Evolutionary conservation across 2,329 filamentous ascomycete species (phyloP).

Genomic region (Pseudocercospora eumusae): DNA sequence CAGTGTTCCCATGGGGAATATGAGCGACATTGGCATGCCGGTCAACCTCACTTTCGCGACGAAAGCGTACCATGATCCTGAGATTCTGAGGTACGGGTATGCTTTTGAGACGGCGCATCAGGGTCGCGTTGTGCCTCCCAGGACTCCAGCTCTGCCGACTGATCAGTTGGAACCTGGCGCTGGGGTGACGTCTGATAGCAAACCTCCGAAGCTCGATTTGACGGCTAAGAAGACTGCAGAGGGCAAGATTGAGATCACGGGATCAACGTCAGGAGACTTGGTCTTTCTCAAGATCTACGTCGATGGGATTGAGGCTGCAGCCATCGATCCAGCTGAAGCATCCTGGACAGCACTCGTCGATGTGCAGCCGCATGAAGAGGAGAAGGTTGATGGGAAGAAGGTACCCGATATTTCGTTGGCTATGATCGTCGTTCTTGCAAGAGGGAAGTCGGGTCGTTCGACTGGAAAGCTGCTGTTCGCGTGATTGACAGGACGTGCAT

Average conservation of each 20-base stretch:
- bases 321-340: not conserved
- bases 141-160: conserved; percentile 5
- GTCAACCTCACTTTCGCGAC: conserved; percentile 54
- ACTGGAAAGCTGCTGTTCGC: conserved; percentile 4
- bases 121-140: conserved; percentile 11
- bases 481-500: too few relatives aligned
- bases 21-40: conserved; percentile 51
- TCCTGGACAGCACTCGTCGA: not conserved
- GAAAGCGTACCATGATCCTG: conserved; percentile 49
- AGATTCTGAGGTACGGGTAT: conserved; percentile 29
- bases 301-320: not conserved
- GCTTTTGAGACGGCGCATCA: conserved; percentile 25
- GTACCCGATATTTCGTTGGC: conserved; percentile 7
- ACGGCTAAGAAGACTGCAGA: not conserved
- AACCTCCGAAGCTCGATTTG: not conserved
- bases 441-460: not conserved
- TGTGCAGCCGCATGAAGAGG: conserved; percentile 6
- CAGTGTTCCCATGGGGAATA: conserved; percentile 54
- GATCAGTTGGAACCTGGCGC: not conserved
- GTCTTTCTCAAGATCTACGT: not conserved
- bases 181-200: not conserved
- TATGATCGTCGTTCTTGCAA: conserved; percentile 7
- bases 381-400: conserved; percentile 8
- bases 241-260: not conserved
- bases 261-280: not conserved